Conservation (phyloP, 1,139 yeast genomes). For the Lodderomyces parapsilosis region DNA sequence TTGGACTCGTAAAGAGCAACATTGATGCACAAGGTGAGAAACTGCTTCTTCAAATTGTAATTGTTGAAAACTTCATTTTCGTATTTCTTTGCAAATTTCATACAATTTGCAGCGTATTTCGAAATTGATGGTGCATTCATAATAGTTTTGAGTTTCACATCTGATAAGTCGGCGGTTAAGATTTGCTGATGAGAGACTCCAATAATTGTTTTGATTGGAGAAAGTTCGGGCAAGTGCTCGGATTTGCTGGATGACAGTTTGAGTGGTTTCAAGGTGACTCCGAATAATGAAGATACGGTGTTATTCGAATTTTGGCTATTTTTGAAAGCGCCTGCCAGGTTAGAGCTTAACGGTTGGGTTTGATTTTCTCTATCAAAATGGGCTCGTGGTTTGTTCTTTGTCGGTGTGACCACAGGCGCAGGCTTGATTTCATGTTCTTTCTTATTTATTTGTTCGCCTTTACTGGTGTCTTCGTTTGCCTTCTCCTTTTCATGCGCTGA, state of each 20-base stretch:
- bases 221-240: constrained; percentile 34
- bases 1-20: constrained; percentile 41
- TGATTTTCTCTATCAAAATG: not conserved
- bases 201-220: constrained; percentile 39
- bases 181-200: constrained; percentile 42
- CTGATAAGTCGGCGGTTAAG: constrained; percentile 30
- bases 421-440: no score
- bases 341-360: not conserved
- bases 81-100: constrained; percentile 28
- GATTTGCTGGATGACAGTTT: constrained; percentile 27
- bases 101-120: constrained; percentile 30
- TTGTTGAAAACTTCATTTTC: constrained; percentile 29
- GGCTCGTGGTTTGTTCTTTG: not conserved
- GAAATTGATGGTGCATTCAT: constrained; percentile 30
- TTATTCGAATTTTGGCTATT: not conserved
- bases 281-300: constrained; percentile 16
- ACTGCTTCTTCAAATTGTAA: constrained; percentile 23
- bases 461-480: no score
- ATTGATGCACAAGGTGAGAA: constrained; percentile 33
- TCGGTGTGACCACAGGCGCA: no score
- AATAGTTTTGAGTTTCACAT: constrained; percentile 43
- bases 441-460: no score
- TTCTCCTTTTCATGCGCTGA: no score
- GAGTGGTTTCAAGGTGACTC: constrained; percentile 31
- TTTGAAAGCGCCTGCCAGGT: not conserved